A percentile compares a stretch with the other conserved stretches of the same genome.
Conservation (phyloP, 306 rosid genomes). For the Arachis hypogaea region DNA sequence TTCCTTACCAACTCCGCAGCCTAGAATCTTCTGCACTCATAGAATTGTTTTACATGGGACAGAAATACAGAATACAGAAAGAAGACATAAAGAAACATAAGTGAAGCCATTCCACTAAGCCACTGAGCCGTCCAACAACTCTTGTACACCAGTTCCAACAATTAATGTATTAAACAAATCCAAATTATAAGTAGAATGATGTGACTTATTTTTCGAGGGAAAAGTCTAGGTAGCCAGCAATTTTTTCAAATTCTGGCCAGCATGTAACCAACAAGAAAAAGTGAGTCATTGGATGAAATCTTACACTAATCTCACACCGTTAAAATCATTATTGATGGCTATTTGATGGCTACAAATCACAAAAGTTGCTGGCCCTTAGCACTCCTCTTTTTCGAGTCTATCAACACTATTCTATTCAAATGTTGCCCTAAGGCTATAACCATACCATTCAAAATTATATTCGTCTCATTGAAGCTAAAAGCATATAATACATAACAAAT, state of each 20-base stretch:
- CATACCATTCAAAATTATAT: not conserved
- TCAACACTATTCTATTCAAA: slow-evolving; percentile 8
- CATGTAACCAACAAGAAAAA: no score
- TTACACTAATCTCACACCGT: no score
- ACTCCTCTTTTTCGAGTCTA: not conserved
- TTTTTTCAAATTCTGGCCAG: no score
- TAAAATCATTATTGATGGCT: no score
- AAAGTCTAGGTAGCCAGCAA: no score
- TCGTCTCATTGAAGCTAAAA: not conserved
- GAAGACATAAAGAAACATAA: not conserved
- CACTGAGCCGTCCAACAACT: slow-evolving; percentile 50
- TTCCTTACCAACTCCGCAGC: not conserved
- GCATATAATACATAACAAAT: not conserved
- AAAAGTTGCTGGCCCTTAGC: no score
- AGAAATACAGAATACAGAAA: no score
- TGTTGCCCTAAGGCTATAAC: slow-evolving; percentile 7
- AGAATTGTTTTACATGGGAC: not conserved
- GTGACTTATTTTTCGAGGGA: not conserved
- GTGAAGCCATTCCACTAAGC: slow-evolving; percentile 40
- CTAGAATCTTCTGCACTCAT: slow-evolving; percentile 10
- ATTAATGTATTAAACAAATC: slow-evolving; percentile 36
- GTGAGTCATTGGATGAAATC: no score
- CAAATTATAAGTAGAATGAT: slow-evolving; percentile 17
- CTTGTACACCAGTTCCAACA: slow-evolving; percentile 7
- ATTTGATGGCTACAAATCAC: no score